Conservation (phyloP, 805 yeast species). For the Zygosaccharomyces bisporus region DNA sequence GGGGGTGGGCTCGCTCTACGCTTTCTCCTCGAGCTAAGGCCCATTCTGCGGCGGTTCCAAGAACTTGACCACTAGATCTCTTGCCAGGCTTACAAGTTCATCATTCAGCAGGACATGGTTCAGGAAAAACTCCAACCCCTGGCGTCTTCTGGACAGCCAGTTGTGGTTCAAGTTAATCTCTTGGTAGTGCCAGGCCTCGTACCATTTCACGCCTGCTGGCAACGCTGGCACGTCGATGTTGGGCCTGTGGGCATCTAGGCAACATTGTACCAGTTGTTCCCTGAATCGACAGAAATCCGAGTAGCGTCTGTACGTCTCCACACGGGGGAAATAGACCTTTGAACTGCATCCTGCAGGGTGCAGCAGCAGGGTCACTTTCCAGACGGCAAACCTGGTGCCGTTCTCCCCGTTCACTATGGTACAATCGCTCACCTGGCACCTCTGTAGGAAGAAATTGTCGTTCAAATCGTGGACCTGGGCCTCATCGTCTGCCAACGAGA, state of each 20-base stretch:
- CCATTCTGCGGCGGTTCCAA: constrained; percentile 21
- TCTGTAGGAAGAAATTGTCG: constrained; percentile 15
- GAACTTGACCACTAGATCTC: constrained; percentile 41
- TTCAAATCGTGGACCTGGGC: constrained; percentile 13
- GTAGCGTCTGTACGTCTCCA: constrained; percentile 56
- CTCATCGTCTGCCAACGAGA: constrained; percentile 23
- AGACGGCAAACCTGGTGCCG: constrained; percentile 28
- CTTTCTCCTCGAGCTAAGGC: background rate
- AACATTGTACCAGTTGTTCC: constrained; percentile 31
- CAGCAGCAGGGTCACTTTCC: constrained; percentile 28
- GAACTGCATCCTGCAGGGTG: constrained; percentile 8
- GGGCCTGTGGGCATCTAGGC: constrained; percentile 13
- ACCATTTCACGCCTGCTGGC: constrained; percentile 49
- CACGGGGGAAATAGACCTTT: constrained; percentile 19
- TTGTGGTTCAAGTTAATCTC: constrained; percentile 36
- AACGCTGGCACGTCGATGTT: constrained; percentile 42
- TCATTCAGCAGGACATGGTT: constrained; percentile 48
- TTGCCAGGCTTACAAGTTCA: constrained; percentile 40
- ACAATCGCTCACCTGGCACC: constrained; percentile 27
- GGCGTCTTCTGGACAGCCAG: constrained; percentile 53
- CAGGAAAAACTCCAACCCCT: constrained; percentile 58
- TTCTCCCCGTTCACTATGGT: constrained; percentile 29
- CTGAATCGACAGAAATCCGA: constrained; percentile 57
- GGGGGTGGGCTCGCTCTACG: too few relatives aligned
- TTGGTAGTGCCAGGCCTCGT: constrained; percentile 29